Evolutionary conservation across 1,284 basidiomycete species (phyloP), one percentile per base, ranked within the genome.

Genomic region (Marasmius tenuissimus): DNA sequence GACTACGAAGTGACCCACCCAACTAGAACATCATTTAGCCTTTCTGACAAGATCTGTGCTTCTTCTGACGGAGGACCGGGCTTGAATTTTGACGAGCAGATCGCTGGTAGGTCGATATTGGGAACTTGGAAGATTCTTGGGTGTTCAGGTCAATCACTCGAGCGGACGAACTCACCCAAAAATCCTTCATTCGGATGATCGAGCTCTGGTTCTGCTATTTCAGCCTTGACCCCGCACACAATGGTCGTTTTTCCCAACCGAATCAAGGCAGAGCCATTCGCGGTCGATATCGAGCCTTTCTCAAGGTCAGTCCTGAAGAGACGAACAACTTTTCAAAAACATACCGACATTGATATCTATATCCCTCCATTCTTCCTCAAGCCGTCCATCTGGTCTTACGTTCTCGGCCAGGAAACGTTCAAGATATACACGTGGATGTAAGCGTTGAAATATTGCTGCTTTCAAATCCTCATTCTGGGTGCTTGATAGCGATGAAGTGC

Each of bases 161-260:
- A 53, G 35, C 9, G 27, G 34, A 69, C 83, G 63, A 67, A 95
- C 95, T 93, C 27, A 98, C 95, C 93, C 27, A 98, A 71, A 72
- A 92, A 97, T 0, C 96, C 96, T 39, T 88, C 80, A 22, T 84
- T 78, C 0, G 92, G 92, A 5, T 76, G 76, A 63, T 94, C 87
- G 6, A 95, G 74, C 66, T 92, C 90, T 6, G 96, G 96, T 69
- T 94, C 91, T 38, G 94, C 89, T 48, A 96, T 90, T 76, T 98
- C 94, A n/a, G 93, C 94, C 72, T 97, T 97, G 67, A 98, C 86
- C 1, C 96, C 96, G 70, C 95, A 97, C 0, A 97, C 91, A 37
- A 98, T 82, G 0, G 93, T 96, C 11, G 96, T 97, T 60, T 93
- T 85, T 27, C 96, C 96, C 63, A 97, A 73, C n/a, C 93, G 81